phyloP scores from a whole-genome alignment of 169 alveolate genomes.

The Cyclospora cayetanensis region DNA sequence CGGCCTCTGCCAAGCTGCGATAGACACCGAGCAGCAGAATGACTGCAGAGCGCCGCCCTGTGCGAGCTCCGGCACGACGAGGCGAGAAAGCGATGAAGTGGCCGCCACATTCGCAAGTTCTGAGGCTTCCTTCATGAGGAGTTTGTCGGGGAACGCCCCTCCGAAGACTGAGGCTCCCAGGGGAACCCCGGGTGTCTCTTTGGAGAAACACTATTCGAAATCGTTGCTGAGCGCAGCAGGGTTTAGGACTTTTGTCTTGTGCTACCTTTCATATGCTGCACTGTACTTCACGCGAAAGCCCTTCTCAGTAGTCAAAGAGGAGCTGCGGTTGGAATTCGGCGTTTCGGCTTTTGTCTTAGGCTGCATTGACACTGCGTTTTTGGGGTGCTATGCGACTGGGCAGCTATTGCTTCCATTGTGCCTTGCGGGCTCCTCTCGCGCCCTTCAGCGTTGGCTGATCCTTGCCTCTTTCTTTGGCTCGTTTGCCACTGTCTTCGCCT shows the following conservation, averaged over 20 bases:
- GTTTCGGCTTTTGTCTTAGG: constrained; percentile 73
- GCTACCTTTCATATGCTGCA: constrained; percentile 74
- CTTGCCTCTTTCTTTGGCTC: neutral
- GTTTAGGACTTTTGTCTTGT: constrained; percentile 34
- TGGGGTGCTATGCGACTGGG: constrained; percentile 78
- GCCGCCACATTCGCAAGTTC: no score
- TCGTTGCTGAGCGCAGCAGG: neutral
- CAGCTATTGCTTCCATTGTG: constrained; percentile 75
- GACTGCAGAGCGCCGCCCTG: no score
- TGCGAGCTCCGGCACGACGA: no score
- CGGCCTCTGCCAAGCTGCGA: no score
- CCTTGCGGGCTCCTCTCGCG: constrained; percentile 47
- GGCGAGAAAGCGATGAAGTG: no score
- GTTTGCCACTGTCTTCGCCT: constrained; percentile 9
- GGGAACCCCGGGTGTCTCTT: no score
- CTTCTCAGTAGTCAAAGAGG: constrained; percentile 77
- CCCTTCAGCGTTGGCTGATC: neutral
- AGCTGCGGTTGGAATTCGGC: constrained; percentile 59
- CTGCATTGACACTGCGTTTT: constrained; percentile 78
- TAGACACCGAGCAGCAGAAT: no score
- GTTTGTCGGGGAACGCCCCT: no score
- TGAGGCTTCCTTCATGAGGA: no score
- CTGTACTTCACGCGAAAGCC: constrained; percentile 79
- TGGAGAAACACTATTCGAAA: no score
- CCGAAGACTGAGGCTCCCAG: no score